Evolutionary conservation across 1,284 basidiomycete species (phyloP).

Genomic region (Trichosporon sp.): DNA sequence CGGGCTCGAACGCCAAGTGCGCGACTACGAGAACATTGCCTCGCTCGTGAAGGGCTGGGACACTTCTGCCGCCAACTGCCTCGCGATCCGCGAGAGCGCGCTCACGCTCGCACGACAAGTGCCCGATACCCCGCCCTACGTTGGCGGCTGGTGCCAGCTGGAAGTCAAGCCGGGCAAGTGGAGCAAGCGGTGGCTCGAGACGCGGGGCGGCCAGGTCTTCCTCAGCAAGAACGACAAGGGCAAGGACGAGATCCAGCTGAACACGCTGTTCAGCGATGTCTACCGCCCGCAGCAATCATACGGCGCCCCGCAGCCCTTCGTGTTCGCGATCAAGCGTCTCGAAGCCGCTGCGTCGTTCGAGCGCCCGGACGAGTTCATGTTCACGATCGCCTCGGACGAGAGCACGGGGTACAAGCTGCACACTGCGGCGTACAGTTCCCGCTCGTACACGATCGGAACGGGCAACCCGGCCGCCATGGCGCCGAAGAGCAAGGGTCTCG

Average conservation of each 20-base stretch:
- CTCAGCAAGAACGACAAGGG: constrained; percentile 81
- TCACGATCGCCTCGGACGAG: constrained; percentile 73
- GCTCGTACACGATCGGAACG: constrained; percentile 26
- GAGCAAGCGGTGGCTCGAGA: constrained; percentile 82
- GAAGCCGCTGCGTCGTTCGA: constrained; percentile 82
- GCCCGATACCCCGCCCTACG: constrained; percentile 69
- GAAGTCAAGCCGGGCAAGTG: constrained; percentile 87
- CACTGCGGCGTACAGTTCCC: constrained; percentile 43
- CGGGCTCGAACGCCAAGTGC: constrained; percentile 71
- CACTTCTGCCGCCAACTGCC: constrained; percentile 71
- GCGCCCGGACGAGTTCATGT: constrained; percentile 78
- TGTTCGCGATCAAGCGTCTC: constrained; percentile 77
- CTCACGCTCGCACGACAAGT: constrained; percentile 59
- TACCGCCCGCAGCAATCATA: constrained; percentile 69
- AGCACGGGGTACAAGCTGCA: constrained; percentile 45
- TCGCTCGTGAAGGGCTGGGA: constrained; percentile 77
- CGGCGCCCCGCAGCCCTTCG: constrained; percentile 66
- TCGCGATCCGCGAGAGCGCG: constrained; percentile 73
- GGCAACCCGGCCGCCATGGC: constrained; percentile 6
- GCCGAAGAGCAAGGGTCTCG: background rate
- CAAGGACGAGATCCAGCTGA: constrained; percentile 67
- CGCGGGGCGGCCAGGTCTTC: constrained; percentile 80
- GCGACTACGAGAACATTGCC: constrained; percentile 74
- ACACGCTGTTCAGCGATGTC: constrained; percentile 73
- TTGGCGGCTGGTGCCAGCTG: constrained; percentile 76